Evolutionary conservation across 495 filamentous ascomycete species (phyloP).

Genomic region (Bombardia bombarda): DNA sequence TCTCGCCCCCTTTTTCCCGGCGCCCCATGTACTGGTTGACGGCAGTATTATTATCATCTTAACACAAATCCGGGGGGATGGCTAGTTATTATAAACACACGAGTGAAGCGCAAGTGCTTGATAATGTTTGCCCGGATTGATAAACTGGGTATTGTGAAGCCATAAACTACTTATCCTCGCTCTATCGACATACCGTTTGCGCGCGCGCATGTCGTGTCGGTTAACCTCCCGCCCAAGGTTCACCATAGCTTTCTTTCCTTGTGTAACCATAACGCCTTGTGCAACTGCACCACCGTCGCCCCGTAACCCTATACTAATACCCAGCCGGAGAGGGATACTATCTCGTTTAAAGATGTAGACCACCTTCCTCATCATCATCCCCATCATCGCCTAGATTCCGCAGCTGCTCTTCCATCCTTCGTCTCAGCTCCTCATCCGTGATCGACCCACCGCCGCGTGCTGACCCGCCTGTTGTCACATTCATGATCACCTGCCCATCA

Average conservation of each 20-base stretch:
- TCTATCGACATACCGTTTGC: too few species aligned
- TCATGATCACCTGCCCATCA: conserved; percentile 30
- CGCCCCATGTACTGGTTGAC: too few species aligned
- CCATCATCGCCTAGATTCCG: conserved; percentile 29
- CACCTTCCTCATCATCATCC: conserved; percentile 47
- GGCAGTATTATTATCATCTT: background rate
- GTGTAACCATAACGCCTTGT: background rate
- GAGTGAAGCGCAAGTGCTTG: background rate
- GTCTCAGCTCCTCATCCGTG: conserved; percentile 39
- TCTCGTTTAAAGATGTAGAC: conserved; percentile 56
- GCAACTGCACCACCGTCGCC: background rate
- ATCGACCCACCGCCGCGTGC: conserved; percentile 20
- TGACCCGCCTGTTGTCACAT: conserved; percentile 1
- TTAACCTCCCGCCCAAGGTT: too few species aligned
- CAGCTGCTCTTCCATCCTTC: conserved; percentile 36
- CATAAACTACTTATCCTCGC: too few species aligned
- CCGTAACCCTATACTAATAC: too few species aligned
- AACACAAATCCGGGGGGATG: background rate
- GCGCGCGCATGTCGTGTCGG: too few species aligned
- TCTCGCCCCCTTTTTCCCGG: background rate
- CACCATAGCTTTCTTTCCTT: too few species aligned
- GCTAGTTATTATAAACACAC: background rate
- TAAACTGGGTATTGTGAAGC: too few species aligned
- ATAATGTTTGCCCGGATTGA: too few species aligned
- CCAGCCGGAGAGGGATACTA: too few species aligned